Conservation (phyloP, 441 rosid species). For the Populus hybrid region DNA sequence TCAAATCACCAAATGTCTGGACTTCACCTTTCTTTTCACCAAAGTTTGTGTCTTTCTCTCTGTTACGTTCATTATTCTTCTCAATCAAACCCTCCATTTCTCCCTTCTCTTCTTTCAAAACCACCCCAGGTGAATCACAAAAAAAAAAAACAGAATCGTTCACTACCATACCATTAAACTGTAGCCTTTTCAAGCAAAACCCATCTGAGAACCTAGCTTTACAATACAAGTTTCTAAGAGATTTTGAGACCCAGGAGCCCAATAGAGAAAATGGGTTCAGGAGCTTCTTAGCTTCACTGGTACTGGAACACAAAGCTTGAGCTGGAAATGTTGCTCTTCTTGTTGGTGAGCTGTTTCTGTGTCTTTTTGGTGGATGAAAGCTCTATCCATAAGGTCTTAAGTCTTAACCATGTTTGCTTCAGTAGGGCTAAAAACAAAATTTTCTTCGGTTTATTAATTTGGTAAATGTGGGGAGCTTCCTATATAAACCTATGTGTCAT, state of each 20-base stretch:
- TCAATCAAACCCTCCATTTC: slow-evolving; percentile 45
- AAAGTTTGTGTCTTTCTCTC: slow-evolving; percentile 25
- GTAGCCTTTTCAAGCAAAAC: slow-evolving; percentile 29
- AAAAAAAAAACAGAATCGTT: slow-evolving; percentile 43
- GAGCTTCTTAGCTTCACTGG: slow-evolving; percentile 20
- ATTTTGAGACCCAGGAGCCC: slow-evolving; percentile 42
- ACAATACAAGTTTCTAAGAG: slow-evolving; percentile 32
- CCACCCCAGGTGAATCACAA: slow-evolving; percentile 28
- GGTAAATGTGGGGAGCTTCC: slow-evolving; percentile 18
- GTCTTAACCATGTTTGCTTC: slow-evolving; percentile 35
- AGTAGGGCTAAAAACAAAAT: slow-evolving; percentile 13
- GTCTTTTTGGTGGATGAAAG: slow-evolving; percentile 40
- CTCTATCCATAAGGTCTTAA: slow-evolving; percentile 44
- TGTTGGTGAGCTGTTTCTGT: slow-evolving; percentile 30
- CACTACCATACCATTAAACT: slow-evolving; percentile 37
- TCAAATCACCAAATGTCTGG: slow-evolving; percentile 41
- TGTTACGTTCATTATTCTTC: slow-evolving; percentile 27
- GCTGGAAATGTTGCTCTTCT: slow-evolving; percentile 19
- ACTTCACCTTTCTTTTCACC: slow-evolving; percentile 26
- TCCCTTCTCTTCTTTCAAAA: slow-evolving; percentile 28
- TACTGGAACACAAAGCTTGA: slow-evolving; percentile 41
- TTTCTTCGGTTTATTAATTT: not conserved
- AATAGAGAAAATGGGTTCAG: slow-evolving; percentile 25
- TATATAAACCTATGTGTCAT: slow-evolving; percentile 16
- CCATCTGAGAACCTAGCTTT: slow-evolving; percentile 33